phyloP scores from a whole-genome alignment of 2,329 filamentous ascomycete genomes.

The Neonectria punicea region DNA sequence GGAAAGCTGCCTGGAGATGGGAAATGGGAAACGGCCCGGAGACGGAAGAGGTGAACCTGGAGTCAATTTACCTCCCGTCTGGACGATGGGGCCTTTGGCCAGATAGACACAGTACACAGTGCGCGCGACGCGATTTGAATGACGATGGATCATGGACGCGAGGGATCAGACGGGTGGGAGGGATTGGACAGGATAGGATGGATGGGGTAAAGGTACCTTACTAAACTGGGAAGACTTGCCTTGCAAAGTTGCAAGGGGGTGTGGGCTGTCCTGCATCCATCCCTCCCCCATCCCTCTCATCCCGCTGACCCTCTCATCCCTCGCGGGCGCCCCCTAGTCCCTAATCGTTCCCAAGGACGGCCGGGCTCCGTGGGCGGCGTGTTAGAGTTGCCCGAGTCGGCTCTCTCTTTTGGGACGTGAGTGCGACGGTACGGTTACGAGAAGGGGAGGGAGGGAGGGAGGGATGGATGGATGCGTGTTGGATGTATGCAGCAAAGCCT shows the following conservation, averaged over 20 bases:
- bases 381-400: slow-evolving; percentile 8
- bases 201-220: slow-evolving; percentile 1
- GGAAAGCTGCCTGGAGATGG: not conserved
- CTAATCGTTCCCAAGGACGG: slow-evolving; percentile 12
- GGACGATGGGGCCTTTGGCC: not conserved
- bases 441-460: not conserved
- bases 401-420: slow-evolving; percentile 1
- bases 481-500: not conserved
- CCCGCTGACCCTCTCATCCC: slow-evolving; percentile 7
- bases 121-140: slow-evolving; percentile 1
- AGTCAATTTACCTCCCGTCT: not conserved
- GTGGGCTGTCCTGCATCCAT: slow-evolving; percentile 19
- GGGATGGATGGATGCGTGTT: not conserved
- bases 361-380: slow-evolving; percentile 1
- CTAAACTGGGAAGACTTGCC: not conserved
- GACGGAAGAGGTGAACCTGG: not conserved
- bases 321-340: slow-evolving; percentile 15
- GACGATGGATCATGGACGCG: slow-evolving; percentile 16
- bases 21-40: not conserved
- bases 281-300: slow-evolving; percentile 1
- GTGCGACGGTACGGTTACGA: not conserved
- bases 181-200: slow-evolving; percentile 21
- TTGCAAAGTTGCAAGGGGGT: slow-evolving; percentile 1
- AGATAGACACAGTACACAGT: slow-evolving; percentile 10
- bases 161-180: slow-evolving; percentile 20